These are phyloP conservation scores for Ceratonia siliqua DNA, from an alignment of 306 rosid genomes.

Conservation along the genomic window DNA sequence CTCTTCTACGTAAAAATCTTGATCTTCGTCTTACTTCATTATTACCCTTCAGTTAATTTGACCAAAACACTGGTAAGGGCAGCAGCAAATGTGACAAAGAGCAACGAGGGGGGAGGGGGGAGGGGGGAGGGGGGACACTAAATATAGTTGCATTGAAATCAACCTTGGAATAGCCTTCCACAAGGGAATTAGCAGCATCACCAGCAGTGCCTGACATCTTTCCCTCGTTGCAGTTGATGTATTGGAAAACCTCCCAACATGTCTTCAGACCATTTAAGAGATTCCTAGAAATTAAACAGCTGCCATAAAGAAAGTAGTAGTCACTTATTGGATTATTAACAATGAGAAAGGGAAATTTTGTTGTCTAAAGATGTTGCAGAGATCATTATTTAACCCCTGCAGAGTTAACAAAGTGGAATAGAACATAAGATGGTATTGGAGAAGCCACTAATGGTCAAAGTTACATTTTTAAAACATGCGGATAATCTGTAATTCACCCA, in stretches of 20 bases:
- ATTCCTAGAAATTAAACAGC: conserved; percentile 94
- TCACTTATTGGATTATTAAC: conserved; percentile 23
- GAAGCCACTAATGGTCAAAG: conserved; percentile 8
- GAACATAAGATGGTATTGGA: conserved; percentile 5
- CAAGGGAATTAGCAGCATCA: conserved; percentile 73
- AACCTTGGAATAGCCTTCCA: conserved; percentile 92
- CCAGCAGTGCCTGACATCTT: conserved; percentile 74
- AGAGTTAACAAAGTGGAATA: neutral
- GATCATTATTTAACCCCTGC: conserved; percentile 18
- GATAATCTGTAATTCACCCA: neutral
- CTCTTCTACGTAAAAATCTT: conserved; percentile 87
- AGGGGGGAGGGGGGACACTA: conserved; percentile 3
- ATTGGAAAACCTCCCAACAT: conserved; percentile 91
- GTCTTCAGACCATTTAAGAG: conserved; percentile 83
- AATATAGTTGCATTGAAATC: conserved; percentile 37
- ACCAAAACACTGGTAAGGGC: conserved; percentile 33
- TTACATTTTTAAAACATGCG: conserved; percentile 8
- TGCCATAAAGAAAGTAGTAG: conserved; percentile 39
- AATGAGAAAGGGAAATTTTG: neutral
- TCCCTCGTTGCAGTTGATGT: conserved; percentile 78
- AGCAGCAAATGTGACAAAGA: conserved; percentile 18
- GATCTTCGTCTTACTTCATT: conserved; percentile 94
- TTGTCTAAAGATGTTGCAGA: conserved; percentile 1
- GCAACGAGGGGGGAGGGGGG: too few species aligned
- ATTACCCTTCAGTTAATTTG: conserved; percentile 65